phyloP scores from a whole-genome alignment of 441 rosid genomes.

The Mallotus japonicus region DNA sequence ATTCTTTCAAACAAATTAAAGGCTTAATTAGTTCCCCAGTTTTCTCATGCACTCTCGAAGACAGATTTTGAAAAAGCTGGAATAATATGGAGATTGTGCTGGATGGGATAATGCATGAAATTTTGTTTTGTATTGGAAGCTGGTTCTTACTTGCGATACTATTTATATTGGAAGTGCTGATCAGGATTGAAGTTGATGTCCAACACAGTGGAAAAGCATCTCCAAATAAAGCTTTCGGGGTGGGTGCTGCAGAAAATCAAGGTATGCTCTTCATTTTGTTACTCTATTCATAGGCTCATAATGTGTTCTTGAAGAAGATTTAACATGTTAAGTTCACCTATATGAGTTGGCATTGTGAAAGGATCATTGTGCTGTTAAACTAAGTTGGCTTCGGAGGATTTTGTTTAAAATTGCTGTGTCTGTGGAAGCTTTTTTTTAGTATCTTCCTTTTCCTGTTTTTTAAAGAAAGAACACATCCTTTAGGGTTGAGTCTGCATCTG shows the following conservation, averaged over 20 bases:
- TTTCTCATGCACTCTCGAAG: slow-evolving; percentile 3
- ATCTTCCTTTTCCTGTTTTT: background rate
- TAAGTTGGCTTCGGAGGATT: background rate
- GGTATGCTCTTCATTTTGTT: slow-evolving; percentile 32
- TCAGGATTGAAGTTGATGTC: slow-evolving; percentile 32
- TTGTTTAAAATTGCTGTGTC: background rate
- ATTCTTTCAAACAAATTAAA: background rate
- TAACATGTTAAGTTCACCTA: background rate
- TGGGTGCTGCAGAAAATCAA: slow-evolving; percentile 42
- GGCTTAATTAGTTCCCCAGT: background rate
- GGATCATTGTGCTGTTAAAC: background rate
- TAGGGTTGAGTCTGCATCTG: background rate
- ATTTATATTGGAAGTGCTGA: slow-evolving; percentile 20
- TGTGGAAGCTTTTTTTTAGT: background rate
- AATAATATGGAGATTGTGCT: background rate
- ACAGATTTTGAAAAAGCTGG: background rate
- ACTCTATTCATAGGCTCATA: slow-evolving; percentile 3
- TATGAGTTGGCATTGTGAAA: too few relatives aligned
- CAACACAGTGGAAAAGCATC: slow-evolving; percentile 36
- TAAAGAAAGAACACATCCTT: background rate
- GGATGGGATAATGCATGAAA: background rate
- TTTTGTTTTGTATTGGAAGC: slow-evolving; percentile 8
- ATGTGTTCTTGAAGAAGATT: background rate
- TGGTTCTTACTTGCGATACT: slow-evolving; percentile 16
- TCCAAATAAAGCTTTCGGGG: slow-evolving; percentile 31